These are phyloP conservation scores for Talaromyces sp. DNA, from an alignment of 2,329 filamentous ascomycete species.

Conservation along the genomic window DNA sequence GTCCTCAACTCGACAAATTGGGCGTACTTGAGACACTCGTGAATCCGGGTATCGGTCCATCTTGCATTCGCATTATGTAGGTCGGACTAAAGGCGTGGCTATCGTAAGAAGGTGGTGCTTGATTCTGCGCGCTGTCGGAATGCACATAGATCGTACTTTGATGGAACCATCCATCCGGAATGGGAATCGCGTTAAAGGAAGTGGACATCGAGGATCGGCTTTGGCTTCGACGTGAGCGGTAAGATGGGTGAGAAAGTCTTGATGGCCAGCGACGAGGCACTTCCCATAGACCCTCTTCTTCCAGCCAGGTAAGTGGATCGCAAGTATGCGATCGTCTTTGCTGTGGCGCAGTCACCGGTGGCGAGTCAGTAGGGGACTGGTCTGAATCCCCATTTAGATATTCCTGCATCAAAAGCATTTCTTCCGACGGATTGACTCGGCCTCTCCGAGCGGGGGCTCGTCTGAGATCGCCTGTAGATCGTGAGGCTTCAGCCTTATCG, in stretches of 20 bases:
- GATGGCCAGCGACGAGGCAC: conserved; percentile 6
- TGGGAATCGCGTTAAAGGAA: neutral
- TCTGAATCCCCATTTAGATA: neutral
- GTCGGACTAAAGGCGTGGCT: conserved; percentile 20
- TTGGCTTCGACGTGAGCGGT: neutral
- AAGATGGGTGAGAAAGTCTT: neutral
- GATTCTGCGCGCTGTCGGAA: neutral
- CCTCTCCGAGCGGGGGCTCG: neutral
- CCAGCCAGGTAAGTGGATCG: conserved; percentile 32
- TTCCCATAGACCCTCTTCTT: conserved; percentile 35
- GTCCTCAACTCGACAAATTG: neutral
- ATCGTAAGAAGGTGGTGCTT: conserved; percentile 34
- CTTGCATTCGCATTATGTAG: conserved; percentile 8
- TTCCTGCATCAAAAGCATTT: neutral
- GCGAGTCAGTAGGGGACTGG: neutral
- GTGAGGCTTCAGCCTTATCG: neutral
- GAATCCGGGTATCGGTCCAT: conserved; percentile 26
- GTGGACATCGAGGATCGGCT: conserved; percentile 1
- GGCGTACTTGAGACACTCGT: conserved; percentile 27
- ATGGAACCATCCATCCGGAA: conserved; percentile 2
- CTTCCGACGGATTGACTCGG: neutral
- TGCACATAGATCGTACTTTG: neutral
- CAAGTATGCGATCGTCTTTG: conserved; percentile 10
- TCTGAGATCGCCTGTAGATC: neutral
- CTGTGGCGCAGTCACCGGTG: neutral